Evolutionary conservation across 2,329 filamentous ascomycete species (phyloP).

Genomic region (Verticillium albo-atrum): DNA sequence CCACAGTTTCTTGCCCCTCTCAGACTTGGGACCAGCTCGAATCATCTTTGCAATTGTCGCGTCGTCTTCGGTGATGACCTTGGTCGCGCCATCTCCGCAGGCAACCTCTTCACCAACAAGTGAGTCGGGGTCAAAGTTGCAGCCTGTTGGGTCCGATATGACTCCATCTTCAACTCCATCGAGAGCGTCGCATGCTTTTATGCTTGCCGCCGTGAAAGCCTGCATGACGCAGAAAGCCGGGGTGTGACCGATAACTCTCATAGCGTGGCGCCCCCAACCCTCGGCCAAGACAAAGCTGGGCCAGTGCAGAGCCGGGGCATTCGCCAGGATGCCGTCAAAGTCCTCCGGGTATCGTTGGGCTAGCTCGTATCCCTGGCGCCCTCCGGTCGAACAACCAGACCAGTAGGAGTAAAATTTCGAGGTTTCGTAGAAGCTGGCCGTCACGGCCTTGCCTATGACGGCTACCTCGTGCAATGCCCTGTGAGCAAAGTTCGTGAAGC

Average conservation of each 20-base stretch:
- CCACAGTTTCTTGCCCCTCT: background rate
- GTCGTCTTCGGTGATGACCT: conserved; percentile 24
- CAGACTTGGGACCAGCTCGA: background rate
- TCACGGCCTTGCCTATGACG: conserved; percentile 42
- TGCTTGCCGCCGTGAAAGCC: conserved; percentile 28
- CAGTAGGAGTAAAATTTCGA: conserved; percentile 43
- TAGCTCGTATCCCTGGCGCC: conserved; percentile 51
- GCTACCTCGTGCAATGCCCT: conserved; percentile 40
- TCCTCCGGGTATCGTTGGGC: conserved; percentile 49
- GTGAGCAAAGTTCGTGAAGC: conserved; percentile 26
- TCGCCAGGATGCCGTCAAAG: conserved; percentile 53
- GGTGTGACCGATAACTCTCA: conserved; percentile 3
- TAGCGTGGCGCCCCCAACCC: conserved; percentile 4
- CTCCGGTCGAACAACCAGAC: conserved; percentile 55
- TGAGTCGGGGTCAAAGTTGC: conserved; percentile 6
- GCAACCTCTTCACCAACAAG: background rate
- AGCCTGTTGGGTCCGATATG: conserved; percentile 19
- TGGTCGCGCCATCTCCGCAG: conserved; percentile 10
- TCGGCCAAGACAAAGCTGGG: conserved; percentile 3
- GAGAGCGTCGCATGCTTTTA: conserved; percentile 34
- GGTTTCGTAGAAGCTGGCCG: conserved; percentile 39
- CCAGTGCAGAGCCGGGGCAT: conserved; percentile 37
- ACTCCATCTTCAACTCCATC: conserved; percentile 44
- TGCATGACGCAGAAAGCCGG: conserved; percentile 18
- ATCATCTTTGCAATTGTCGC: conserved; percentile 2